Conservation (phyloP, 306 rosid genomes). For the Rosa persica region DNA sequence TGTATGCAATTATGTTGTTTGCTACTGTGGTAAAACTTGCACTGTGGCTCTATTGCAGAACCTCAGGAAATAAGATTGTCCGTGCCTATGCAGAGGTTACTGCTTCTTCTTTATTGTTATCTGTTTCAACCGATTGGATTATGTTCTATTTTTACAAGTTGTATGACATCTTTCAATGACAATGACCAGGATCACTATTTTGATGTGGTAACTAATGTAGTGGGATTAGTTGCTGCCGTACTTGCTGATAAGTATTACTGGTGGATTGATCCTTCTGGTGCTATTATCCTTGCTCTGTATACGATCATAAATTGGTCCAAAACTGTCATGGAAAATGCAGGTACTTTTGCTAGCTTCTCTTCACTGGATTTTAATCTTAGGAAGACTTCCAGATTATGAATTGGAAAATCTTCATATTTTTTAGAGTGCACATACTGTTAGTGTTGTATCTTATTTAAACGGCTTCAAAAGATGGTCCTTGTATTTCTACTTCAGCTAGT, state of each 20-base stretch:
- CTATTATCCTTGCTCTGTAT: constrained; percentile 82
- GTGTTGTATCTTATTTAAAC: neutral
- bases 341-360: constrained; percentile 30
- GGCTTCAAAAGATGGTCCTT: neutral
- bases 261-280: constrained; percentile 97
- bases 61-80: constrained; percentile 72
- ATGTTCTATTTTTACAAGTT: neutral
- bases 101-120: neutral
- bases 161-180: constrained; percentile 15
- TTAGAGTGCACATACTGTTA: neutral
- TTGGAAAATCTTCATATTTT: neutral
- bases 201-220: constrained; percentile 87
- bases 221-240: constrained; percentile 83
- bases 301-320: constrained; percentile 88
- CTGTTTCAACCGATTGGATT: neutral
- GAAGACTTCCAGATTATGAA: neutral
- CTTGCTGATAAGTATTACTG: constrained; percentile 78
- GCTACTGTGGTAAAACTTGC: constrained; percentile 75
- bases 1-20: constrained; percentile 68
- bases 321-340: constrained; percentile 92
- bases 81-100: constrained; percentile 85
- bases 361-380: neutral
- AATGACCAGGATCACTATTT: constrained; percentile 87
- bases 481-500: neutral
- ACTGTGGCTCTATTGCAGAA: constrained; percentile 91